phyloP scores from a whole-genome alignment of 495 filamentous ascomycete genomes.

The Mytilinidion resinicola region DNA sequence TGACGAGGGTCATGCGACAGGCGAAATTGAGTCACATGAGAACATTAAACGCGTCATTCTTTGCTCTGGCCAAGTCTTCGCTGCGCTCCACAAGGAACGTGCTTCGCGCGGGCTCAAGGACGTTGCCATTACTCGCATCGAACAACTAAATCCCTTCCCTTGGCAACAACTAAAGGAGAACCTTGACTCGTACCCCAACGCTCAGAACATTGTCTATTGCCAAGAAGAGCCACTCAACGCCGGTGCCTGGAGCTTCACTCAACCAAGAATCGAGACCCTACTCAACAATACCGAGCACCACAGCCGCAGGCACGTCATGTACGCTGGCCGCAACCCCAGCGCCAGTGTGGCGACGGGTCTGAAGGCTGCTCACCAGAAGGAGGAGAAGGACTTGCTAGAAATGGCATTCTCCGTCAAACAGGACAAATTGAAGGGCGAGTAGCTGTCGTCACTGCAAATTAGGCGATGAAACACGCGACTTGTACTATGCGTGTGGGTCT shows the following conservation, averaged over 20 bases:
- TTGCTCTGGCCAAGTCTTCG: constrained; percentile 92
- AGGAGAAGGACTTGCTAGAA: constrained; percentile 85
- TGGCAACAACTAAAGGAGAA: constrained; percentile 95
- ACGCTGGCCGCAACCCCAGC: constrained; percentile 85
- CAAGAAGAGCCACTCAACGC: constrained; percentile 98
- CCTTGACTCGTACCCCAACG: constrained; percentile 91
- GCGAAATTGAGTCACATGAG: constrained; percentile 66
- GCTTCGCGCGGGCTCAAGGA: constrained; percentile 74
- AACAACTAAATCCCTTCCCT: constrained; percentile 98
- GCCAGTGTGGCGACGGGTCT: constrained; percentile 89
- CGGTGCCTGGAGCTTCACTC: constrained; percentile 88
- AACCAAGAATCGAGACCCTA: constrained; percentile 92
- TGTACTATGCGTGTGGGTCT: too few relatives aligned
- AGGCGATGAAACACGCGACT: too few relatives aligned
- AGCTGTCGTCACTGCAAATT: neutral
- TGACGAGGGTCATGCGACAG: constrained; percentile 71
- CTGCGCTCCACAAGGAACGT: constrained; percentile 84
- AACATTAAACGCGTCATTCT: constrained; percentile 91
- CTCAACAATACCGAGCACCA: constrained; percentile 87
- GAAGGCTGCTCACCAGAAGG: constrained; percentile 83
- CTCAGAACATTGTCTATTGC: constrained; percentile 89
- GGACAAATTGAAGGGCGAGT: constrained; percentile 68
- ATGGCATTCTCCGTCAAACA: constrained; percentile 62
- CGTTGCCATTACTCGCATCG: constrained; percentile 87
- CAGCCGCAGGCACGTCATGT: constrained; percentile 90